phyloP scores from a whole-genome alignment of 306 rosid species.

The Leucaena leucocephala region DNA sequence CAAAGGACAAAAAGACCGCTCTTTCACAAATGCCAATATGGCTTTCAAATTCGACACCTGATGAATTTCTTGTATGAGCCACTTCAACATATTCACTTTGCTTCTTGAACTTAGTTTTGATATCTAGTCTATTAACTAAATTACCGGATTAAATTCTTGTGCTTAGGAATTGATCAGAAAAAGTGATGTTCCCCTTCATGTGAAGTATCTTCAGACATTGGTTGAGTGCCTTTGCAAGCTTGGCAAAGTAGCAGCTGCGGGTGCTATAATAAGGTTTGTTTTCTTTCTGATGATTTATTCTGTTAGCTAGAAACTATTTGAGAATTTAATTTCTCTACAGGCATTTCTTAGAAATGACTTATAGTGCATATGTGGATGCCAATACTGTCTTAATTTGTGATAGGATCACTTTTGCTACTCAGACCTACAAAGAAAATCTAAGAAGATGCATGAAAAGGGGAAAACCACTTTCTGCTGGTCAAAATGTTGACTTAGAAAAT shows the following conservation, averaged over 20 bases:
- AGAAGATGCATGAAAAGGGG: too few relatives aligned
- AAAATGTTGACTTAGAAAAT: too few relatives aligned
- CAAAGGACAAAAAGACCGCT: slow-evolving; percentile 55
- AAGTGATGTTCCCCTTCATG: slow-evolving; percentile 86
- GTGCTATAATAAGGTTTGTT: slow-evolving; percentile 95
- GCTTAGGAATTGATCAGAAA: slow-evolving; percentile 83
- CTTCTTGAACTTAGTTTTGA: slow-evolving; percentile 33
- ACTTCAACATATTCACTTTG: slow-evolving; percentile 30
- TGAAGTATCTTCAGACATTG: slow-evolving; percentile 96
- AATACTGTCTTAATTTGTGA: slow-evolving; percentile 4
- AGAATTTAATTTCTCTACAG: slow-evolving; percentile 12
- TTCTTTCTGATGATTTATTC: slow-evolving; percentile 34
- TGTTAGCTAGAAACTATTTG: slow-evolving; percentile 26
- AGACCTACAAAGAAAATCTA: too few relatives aligned
- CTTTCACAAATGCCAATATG: slow-evolving; percentile 82
- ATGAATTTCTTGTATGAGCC: slow-evolving; percentile 91
- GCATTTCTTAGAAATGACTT: slow-evolving; percentile 1
- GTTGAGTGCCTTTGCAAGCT: slow-evolving; percentile 97
- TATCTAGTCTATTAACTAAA: slow-evolving; percentile 42
- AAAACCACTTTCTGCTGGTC: too few relatives aligned
- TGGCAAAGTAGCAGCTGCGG: slow-evolving; percentile 98
- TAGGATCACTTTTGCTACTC: too few relatives aligned
- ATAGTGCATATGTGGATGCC: slow-evolving; percentile 6
- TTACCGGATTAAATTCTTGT: slow-evolving; percentile 41
- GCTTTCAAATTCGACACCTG: slow-evolving; percentile 93